These are phyloP conservation scores for Entamoeba dispar DNA, from an alignment of 208 protist genomes.

Conservation along the genomic window DNA sequence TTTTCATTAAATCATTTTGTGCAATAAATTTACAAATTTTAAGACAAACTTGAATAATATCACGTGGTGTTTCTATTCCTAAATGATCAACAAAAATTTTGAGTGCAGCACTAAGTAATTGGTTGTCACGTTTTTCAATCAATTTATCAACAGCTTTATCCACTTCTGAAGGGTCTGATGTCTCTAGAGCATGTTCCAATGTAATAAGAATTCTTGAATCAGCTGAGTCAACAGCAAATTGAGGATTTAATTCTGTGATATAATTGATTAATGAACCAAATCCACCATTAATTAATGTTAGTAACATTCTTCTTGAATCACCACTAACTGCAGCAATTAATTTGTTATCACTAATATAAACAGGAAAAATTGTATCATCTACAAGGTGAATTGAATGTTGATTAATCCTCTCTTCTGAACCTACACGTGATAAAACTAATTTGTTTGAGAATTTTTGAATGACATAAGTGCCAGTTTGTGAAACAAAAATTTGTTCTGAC, in stretches of 20 bases:
- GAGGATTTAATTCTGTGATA: background rate
- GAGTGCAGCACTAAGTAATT: background rate
- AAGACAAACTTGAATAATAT: background rate
- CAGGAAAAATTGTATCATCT: background rate
- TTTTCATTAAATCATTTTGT: background rate
- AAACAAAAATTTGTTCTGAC: background rate
- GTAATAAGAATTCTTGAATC: background rate
- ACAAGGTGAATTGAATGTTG: background rate
- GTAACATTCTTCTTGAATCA: background rate
- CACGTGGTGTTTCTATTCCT: background rate
- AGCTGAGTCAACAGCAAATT: background rate
- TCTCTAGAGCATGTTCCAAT: background rate
- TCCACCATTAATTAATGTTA: background rate
- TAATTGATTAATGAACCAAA: background rate
- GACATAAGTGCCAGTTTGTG: background rate
- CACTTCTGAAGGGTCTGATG: background rate
- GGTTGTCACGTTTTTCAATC: background rate
- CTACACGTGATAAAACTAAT: background rate
- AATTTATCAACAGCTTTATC: background rate
- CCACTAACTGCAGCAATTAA: background rate
- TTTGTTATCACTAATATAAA: background rate
- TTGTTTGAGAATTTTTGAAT: background rate
- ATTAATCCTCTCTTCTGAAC: background rate
- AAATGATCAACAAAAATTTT: background rate
- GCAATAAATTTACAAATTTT: background rate